Percentiles rank a stretch among this genome's conserved stretches.
These are phyloP conservation scores for Blastocystis sp. DNA, from an alignment of 352 stramenopile species.

Conservation along the genomic window DNA sequence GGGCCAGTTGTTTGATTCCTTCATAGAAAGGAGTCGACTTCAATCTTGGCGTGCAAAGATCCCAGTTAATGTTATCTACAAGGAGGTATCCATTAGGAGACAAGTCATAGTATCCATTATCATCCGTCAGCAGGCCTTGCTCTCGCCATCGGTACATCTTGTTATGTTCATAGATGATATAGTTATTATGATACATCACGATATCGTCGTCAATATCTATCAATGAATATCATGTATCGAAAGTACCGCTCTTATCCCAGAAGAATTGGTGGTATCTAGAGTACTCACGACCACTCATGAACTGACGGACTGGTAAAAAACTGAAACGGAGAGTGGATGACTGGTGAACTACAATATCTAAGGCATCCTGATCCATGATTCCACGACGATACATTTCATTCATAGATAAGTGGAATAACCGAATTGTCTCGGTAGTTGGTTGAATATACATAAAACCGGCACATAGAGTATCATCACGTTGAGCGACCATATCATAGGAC, in stretches of 20 bases:
- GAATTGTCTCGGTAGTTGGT: background rate
- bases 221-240: background rate
- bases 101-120: constrained; percentile 25
- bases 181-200: constrained; percentile 50
- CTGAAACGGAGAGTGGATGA: background rate
- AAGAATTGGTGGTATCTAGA: constrained; percentile 24
- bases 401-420: background rate
- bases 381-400: background rate
- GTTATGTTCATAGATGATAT: constrained; percentile 12
- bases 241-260: background rate
- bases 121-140: constrained; percentile 12
- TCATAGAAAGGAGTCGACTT: background rate
- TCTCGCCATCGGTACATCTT: constrained; percentile 53
- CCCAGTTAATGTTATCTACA: background rate
- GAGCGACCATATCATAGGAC: constrained; percentile 27
- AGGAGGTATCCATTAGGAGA: constrained; percentile 8
- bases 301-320: background rate
- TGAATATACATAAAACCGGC: constrained; percentile 43
- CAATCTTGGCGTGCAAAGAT: background rate
- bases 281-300: constrained; percentile 19
- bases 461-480: constrained; percentile 22
- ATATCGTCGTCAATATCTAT: constrained; percentile 29
- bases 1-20: background rate
- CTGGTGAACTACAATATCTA: background rate
- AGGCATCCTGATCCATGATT: constrained; percentile 55